These are phyloP conservation scores for Boletus sp. DNA, from an alignment of 768 basidiomycete genomes.

Conservation along the genomic window DNA sequence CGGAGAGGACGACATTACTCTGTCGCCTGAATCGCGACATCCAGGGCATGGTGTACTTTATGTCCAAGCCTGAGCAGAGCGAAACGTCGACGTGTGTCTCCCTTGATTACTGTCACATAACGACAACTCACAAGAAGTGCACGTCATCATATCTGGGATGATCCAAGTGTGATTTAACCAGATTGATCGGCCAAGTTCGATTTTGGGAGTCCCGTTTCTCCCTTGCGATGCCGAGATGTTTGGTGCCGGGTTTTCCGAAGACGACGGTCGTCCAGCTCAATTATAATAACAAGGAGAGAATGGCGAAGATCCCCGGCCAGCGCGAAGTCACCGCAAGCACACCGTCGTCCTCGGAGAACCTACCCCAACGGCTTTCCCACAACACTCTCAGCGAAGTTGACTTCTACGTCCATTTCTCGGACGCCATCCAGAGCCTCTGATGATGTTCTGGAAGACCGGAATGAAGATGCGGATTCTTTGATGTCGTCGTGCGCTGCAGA, in stretches of 20 bases:
- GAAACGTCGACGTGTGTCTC: not conserved
- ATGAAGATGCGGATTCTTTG: slow-evolving; percentile 2
- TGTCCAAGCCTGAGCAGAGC: not conserved
- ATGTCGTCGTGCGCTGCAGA: not conserved
- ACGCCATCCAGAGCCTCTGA: not conserved
- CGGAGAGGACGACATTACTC: not conserved
- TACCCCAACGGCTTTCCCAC: slow-evolving; percentile 3
- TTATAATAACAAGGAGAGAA: not conserved
- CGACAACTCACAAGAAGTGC: not conserved
- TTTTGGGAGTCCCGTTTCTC: not conserved
- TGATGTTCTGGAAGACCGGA: not conserved
- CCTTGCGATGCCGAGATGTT: not conserved
- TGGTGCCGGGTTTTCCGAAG: not conserved
- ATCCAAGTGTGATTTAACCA: slow-evolving; percentile 8
- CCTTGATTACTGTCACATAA: not conserved
- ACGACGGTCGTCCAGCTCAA: slow-evolving; percentile 6
- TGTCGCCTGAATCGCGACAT: not conserved
- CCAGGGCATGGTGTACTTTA: not conserved
- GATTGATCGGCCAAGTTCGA: slow-evolving; percentile 11
- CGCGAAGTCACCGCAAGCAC: not conserved
- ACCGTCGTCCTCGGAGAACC: slow-evolving; percentile 17
- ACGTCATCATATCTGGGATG: not conserved
- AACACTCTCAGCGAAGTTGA: slow-evolving; percentile 7
- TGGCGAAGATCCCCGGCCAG: not conserved
- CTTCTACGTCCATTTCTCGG: not conserved